Evolutionary conservation across 2,329 filamentous ascomycete genomes (phyloP), one percentile per base, ranked within the genome.

Genomic region (Pseudogymnoascus sp.): DNA sequence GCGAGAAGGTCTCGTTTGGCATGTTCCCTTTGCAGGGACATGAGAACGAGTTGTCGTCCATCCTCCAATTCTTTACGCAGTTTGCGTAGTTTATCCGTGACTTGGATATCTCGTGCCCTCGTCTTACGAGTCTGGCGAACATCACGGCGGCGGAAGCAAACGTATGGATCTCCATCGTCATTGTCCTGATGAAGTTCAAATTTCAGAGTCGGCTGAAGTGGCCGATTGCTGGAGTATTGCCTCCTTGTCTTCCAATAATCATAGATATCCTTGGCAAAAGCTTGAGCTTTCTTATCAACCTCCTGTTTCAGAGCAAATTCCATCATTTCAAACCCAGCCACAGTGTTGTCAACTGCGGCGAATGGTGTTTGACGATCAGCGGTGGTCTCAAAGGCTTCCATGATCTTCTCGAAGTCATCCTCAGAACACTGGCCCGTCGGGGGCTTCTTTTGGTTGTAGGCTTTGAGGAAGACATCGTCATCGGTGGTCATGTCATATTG

Each of bases 141-240:
- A 77, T 99, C 95, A 68, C 95, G 90, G 70, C 95, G 87, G 74
- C 95, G 87, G 84, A 99, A 99, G 78, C 95, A 99, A 72, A 99
- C 93, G 78, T 96, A 99, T 60, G 95, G 95, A 77, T 99, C 95
- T 71, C 90, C 86, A 74, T 99, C 95, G 76, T 99, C 95, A 66
- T 89, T 96, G 69, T 98, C 93, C 74, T 92, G 90, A 68, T 95
- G 92, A 57, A 88, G 96, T 79, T 99, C 95, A 69, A 96, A 95
- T 79, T 97, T 97, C 74, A 98, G 85, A 21, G 80, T 82, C 6
- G 92, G 86, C 73, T 93, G 89, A 66, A 98, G 79, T 5, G 88
- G 79, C 70, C 83, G 87, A 74, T 93, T 95, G 68, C 84, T 85
- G 65, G 81, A 82, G 31, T 80, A 80, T 71, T 86, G 79, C 62